phyloP scores from a whole-genome alignment of 1,139 yeast species.

The Geotrichum macrosporum region DNA sequence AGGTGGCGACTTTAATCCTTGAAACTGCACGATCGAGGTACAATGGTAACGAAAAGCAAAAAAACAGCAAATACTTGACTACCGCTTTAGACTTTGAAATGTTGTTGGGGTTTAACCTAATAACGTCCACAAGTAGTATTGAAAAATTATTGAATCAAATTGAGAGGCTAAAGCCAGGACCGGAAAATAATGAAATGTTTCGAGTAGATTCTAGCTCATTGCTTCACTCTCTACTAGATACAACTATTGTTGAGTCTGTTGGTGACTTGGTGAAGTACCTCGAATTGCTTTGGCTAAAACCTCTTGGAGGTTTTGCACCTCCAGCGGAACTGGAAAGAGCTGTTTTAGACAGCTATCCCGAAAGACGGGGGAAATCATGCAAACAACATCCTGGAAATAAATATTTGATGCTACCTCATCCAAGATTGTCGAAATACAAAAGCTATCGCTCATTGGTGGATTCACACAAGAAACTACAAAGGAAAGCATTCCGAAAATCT shows the following conservation, averaged over 20 bases:
- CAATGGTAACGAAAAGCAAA: not conserved
- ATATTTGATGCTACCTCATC: not conserved
- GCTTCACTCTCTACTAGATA: conserved; percentile 1
- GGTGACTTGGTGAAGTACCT: conserved; percentile 3
- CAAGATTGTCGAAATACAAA: not conserved
- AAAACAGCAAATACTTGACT: not conserved
- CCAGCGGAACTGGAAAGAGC: not conserved
- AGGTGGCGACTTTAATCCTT: not conserved
- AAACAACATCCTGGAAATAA: not conserved
- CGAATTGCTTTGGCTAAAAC: conserved; percentile 6
- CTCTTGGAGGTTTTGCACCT: conserved; percentile 9
- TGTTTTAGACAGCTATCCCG: not conserved
- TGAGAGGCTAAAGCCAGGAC: not conserved
- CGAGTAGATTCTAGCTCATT: not conserved
- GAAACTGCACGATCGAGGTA: not conserved
- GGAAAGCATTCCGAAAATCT: not conserved
- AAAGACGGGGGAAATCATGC: not conserved
- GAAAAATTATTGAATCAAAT: not conserved
- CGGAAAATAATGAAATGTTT: not conserved
- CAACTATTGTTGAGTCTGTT: conserved; percentile 2
- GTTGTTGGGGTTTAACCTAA: not conserved
- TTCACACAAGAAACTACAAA: not conserved
- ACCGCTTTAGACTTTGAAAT: not conserved
- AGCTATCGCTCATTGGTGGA: not conserved
- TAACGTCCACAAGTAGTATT: not conserved